Conservation (phyloP, 768 basidiomycete genomes). For the Atractiella rhizophila region DNA sequence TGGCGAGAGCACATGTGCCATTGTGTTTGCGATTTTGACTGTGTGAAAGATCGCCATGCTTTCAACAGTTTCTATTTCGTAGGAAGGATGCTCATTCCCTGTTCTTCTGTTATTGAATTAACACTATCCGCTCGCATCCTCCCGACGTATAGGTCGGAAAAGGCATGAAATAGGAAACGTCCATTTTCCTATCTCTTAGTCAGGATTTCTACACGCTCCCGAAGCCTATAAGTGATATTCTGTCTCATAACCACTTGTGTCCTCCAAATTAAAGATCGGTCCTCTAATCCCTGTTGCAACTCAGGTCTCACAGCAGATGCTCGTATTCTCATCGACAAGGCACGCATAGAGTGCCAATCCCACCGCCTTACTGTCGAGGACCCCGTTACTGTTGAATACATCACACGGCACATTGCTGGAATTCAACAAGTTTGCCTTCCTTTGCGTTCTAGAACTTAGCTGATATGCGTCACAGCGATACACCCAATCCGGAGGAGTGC, state of each 20-base stretch:
- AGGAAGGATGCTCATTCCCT: too few relatives aligned
- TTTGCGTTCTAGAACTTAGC: not conserved
- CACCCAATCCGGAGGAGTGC: conserved; percentile 94
- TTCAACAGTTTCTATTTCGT: too few relatives aligned
- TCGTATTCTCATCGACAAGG: conserved; percentile 90
- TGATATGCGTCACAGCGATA: conserved; percentile 36
- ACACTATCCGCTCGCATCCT: not conserved
- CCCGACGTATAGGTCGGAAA: not conserved
- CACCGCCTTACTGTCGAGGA: conserved; percentile 94
- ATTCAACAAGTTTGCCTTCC: conserved; percentile 59
- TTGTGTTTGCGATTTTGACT: too few relatives aligned
- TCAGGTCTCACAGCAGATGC: conserved; percentile 90
- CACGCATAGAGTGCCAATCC: conserved; percentile 87
- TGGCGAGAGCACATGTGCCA: too few relatives aligned
- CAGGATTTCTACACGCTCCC: not conserved
- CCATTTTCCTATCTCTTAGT: too few relatives aligned
- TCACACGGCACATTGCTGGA: conserved; percentile 92
- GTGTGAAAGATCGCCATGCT: too few relatives aligned
- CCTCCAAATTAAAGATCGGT: not conserved
- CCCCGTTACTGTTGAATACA: conserved; percentile 93
- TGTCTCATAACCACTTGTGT: not conserved
- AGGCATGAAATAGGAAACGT: too few relatives aligned
- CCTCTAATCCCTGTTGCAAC: not conserved
- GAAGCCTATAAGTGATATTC: not conserved
- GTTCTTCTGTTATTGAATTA: too few relatives aligned